Conservation (phyloP, 352 stramenopile genomes). For the Pythium monospermum region DNA sequence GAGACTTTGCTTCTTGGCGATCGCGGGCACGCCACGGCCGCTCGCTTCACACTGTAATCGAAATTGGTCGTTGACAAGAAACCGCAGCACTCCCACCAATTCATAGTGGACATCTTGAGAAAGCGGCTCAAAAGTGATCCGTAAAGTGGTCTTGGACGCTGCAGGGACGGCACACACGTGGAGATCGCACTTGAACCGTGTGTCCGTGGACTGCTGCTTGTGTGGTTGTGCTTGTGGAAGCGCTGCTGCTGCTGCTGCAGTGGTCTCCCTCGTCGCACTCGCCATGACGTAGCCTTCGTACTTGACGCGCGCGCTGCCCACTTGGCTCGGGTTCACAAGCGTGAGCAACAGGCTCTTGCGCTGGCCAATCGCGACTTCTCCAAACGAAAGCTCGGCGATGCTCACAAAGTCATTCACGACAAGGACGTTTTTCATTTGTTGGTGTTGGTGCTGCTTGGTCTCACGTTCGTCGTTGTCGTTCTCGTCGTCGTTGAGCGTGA, state of each 20-base stretch:
- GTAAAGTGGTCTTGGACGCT: conserved; percentile 41
- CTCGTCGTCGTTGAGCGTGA: background rate
- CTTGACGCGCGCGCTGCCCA: conserved; percentile 56
- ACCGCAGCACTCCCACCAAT: conserved; percentile 42
- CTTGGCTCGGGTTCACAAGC: conserved; percentile 53
- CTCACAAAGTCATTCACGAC: conserved; percentile 43
- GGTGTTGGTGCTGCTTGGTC: no score
- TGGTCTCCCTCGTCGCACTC: conserved; percentile 11
- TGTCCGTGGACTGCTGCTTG: conserved; percentile 11
- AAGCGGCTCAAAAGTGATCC: conserved; percentile 60
- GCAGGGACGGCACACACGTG: conserved; percentile 66
- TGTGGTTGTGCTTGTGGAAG: no score
- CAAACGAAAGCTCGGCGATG: conserved; percentile 45
- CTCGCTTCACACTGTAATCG: conserved; percentile 46
- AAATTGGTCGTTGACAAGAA: conserved; percentile 59
- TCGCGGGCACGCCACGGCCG: conserved; percentile 8
- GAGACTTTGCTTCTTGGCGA: conserved; percentile 1
- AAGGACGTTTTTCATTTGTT: conserved; percentile 16
- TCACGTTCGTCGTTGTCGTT: conserved; percentile 6
- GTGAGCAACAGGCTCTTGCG: conserved; percentile 41
- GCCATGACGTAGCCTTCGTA: conserved; percentile 58
- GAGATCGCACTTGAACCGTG: conserved; percentile 67
- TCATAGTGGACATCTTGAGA: conserved; percentile 33
- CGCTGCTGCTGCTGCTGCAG: no score
- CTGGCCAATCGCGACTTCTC: conserved; percentile 40